Evolutionary conservation across 169 alveolate species (phyloP), one percentile per base, ranked within the genome.

Genomic region (Plasmodium relictum): DNA sequence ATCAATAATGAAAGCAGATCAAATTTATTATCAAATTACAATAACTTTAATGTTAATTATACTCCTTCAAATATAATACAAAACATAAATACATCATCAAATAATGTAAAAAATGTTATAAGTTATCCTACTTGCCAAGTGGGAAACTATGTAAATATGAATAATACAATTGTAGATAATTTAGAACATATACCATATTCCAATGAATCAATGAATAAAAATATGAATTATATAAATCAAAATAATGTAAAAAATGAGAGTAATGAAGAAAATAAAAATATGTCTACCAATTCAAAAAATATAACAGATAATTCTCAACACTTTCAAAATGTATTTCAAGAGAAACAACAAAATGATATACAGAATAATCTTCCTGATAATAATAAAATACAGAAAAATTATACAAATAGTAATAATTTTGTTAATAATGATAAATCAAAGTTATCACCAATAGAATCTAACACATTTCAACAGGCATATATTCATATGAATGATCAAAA

Each of bases 11-110:
- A 78, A 63, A 63, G 26, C 9, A 50, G 78, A 48, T 63, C 89
- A 50, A 78, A 78, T 78, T 24, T 78, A 12, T 52, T 39, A 10
- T 20, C 45, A 31, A 66, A 78, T 45, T 78, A 63, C 20, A 12
- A 22, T 42, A 63, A 26, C 45, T 20, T 63, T 48, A 78, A 66
- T 58, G 50, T 6, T 37, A 65, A 63, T 78, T 63, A 48, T 58
- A 54, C 65, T 26, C 89, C 89, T 24, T 41, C 70, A 18, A 78
- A 78, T 78, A 20, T 63, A 56, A 78, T 14, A 54, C 73, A 78
- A 54, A 62, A 70, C 63, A 50, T 45, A 26, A 3, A 50, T 4
- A 20, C 76, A n/a, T 22, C 76, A n/a, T 22, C 63, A 63, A 78
- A 78, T 69, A 39, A 24, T 78, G 54, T 50, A 63, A 76, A 39